These are phyloP conservation scores for Arachis stenosperma DNA, from an alignment of 306 rosid genomes.

Conservation along the genomic window DNA sequence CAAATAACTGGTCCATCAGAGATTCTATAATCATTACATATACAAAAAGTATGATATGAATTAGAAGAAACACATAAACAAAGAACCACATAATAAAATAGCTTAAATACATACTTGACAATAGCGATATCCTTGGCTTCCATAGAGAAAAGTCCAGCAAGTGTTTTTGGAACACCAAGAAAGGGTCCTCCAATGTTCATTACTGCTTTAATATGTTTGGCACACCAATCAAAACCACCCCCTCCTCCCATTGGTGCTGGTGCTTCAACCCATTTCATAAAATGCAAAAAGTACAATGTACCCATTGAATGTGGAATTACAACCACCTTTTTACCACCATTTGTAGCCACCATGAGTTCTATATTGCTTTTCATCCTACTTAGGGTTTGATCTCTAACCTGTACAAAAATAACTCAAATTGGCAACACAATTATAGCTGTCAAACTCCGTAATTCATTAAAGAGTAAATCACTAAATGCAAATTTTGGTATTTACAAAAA, in stretches of 20 bases:
- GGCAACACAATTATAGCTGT: neutral
- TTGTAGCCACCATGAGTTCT: conserved; percentile 81
- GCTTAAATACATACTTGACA: conserved; percentile 60
- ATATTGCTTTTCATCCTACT: conserved; percentile 76
- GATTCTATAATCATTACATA: too few species aligned
- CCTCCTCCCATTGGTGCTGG: conserved; percentile 81
- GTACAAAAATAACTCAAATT: conserved; percentile 41
- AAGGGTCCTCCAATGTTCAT: conserved; percentile 83
- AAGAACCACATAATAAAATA: conserved; percentile 27
- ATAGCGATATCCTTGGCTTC: conserved; percentile 83
- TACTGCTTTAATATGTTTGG: conserved; percentile 74
- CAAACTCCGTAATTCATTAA: neutral
- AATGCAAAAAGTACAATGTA: conserved; percentile 76
- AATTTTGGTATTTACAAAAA: too few species aligned
- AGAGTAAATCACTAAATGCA: neutral
- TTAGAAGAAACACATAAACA: conserved; percentile 1
- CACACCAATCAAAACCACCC: conserved; percentile 85
- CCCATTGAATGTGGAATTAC: conserved; percentile 90
- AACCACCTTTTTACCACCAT: conserved; percentile 77
- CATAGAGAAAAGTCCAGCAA: conserved; percentile 74
- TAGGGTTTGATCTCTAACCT: conserved; percentile 77
- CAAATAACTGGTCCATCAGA: too few species aligned
- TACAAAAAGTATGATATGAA: too few species aligned
- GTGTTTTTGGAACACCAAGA: conserved; percentile 83
- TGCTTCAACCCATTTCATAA: conserved; percentile 92